These are phyloP conservation scores for Eucalyptus viminalis DNA, from an alignment of 345 rosid species.

Conservation along the genomic window DNA sequence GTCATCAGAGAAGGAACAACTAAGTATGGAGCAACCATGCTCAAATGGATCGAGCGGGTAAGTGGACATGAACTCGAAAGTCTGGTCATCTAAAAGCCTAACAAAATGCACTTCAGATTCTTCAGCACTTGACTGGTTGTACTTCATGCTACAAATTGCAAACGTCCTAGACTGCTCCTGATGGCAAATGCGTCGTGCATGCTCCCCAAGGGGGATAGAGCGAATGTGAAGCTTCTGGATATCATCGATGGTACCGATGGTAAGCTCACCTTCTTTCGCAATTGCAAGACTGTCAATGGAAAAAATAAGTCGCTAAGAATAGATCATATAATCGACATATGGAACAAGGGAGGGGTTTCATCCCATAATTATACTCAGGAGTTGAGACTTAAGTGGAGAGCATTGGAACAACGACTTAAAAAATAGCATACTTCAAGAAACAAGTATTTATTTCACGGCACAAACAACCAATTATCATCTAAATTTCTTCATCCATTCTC, in stretches of 20 bases:
- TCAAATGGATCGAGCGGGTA: constrained; percentile 82
- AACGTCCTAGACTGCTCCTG: constrained; percentile 91
- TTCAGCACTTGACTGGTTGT: constrained; percentile 49
- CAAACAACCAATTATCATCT: background rate
- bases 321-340: background rate
- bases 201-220: constrained; percentile 89
- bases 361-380: background rate
- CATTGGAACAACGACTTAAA: background rate
- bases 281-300: constrained; percentile 58
- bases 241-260: constrained; percentile 91
- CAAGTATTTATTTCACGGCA: background rate
- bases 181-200: constrained; percentile 85
- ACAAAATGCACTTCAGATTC: constrained; percentile 75
- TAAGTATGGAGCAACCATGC: constrained; percentile 82
- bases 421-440: background rate
- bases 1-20: constrained; percentile 87
- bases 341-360: background rate
- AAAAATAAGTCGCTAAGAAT: background rate
- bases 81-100: constrained; percentile 78
- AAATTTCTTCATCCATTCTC: background rate
- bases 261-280: constrained; percentile 92
- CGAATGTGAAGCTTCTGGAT: constrained; percentile 99
- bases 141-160: constrained; percentile 72
- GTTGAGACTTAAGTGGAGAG: background rate
- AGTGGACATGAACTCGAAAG: constrained; percentile 67